Conservation (phyloP, 2,329 filamentous ascomycete species). For the Orbilia blumenaviensis region DNA sequence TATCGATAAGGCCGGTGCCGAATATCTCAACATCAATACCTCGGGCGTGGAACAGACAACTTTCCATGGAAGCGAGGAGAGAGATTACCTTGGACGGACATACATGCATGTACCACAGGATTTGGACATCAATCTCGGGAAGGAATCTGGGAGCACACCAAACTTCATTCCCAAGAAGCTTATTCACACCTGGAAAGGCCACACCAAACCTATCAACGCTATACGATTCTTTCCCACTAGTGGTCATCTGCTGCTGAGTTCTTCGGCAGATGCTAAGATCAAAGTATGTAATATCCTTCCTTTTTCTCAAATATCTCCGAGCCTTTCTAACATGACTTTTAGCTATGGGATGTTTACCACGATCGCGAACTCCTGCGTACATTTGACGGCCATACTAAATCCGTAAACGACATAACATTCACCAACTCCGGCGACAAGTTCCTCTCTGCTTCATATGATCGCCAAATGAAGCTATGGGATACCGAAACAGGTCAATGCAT, state of each 20-base stretch:
- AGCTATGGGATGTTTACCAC: constrained; percentile 92
- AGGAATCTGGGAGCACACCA: constrained; percentile 79
- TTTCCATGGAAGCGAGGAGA: constrained; percentile 83
- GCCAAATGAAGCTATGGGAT: constrained; percentile 97
- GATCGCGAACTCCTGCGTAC: constrained; percentile 85
- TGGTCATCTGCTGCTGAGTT: constrained; percentile 86
- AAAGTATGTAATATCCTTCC: constrained; percentile 63
- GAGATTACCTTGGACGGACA: constrained; percentile 92
- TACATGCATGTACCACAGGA: constrained; percentile 98
- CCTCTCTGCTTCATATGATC: constrained; percentile 89
- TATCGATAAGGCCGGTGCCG: constrained; percentile 66
- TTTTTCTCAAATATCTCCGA: neutral
- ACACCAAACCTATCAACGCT: constrained; percentile 83
- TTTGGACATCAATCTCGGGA: constrained; percentile 82
- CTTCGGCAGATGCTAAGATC: constrained; percentile 87
- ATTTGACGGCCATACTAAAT: constrained; percentile 90
- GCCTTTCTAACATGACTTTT: constrained; percentile 15
- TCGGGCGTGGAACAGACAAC: constrained; percentile 78
- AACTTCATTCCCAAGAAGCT: constrained; percentile 97
- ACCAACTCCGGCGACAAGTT: constrained; percentile 83
- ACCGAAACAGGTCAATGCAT: constrained; percentile 92
- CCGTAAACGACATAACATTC: constrained; percentile 89
- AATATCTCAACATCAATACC: constrained; percentile 61
- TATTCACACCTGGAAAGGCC: constrained; percentile 87
- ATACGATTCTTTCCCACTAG: constrained; percentile 88